Base-by-base conservation (phyloP, 2,329 filamentous ascomycete species). In the Fusarium guadeloupense region DNA sequence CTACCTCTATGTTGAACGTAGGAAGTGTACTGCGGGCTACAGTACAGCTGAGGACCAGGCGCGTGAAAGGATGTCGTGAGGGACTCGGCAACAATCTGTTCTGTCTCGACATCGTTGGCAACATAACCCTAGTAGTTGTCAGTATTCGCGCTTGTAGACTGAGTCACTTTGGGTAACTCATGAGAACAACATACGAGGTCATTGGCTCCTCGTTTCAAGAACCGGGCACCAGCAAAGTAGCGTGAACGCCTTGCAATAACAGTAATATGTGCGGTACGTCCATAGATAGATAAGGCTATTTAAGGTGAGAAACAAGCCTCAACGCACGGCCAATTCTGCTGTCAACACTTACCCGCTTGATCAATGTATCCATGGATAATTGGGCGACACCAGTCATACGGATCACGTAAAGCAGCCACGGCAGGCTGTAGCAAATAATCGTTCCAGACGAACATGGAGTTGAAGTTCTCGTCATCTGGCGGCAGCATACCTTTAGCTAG, bases 401-500 rank as follows among this genome's bases (percentile, higher is more conserved):
- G 88, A 68, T 93, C 90, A 61, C 89, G 89, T 33, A 99, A 79
- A 6, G 83, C 84, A 16, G 80, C 77, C 12, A 85, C 80, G 1
- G 90, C 92, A 1, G 95, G 93, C 56, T 89, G 83, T 16, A 99
- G 83, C 5, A 99, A 82, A 74, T 97, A 91, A 66, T 91, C 87
- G 69, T 99, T 99, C 95, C 95, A 99, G 4, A 98, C 90, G 72
- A 99, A 99, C 95, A 99, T 99, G 33, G 90, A 86, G 70, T 97
- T 96, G 72, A 90, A 90, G 66, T 93, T 86, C 26, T 85, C 83
- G 23, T 84, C 80, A 34, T 82, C 80, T 7, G 84, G 81, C 23
- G 85, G 83, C 3, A 85, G 79, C 12, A 82, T 76, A 1, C 90
- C 91, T 57, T 87, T 81, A 25, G 86, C 83, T 43, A 96, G 77